These are phyloP conservation scores for Magnaporthiopsis incrustans DNA, from an alignment of 2,329 filamentous ascomycete species.

Conservation along the genomic window DNA sequence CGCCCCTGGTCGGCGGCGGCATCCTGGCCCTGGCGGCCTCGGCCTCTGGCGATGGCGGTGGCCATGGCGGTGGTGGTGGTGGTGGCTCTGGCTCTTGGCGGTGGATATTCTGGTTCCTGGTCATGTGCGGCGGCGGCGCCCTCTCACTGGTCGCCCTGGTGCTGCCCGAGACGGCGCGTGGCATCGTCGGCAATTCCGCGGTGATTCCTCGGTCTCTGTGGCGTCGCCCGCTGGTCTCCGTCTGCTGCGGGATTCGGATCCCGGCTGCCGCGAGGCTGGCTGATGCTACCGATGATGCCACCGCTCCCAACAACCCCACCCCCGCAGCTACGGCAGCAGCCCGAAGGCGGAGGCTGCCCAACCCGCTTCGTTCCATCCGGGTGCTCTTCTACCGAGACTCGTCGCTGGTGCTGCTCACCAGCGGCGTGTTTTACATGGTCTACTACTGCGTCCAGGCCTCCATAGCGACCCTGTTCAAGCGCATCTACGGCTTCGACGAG, in stretches of 20 bases:
- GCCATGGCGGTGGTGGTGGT: slow-evolving; percentile 13
- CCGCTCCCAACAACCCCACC: too few species aligned
- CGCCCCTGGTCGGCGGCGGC: slow-evolving; percentile 33
- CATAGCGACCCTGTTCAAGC: not conserved
- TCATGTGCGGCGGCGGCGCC: slow-evolving; percentile 30
- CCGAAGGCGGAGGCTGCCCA: slow-evolving; percentile 1
- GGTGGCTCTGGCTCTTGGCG: slow-evolving; percentile 37
- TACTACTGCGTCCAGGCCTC: slow-evolving; percentile 6
- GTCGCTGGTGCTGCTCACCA: not conserved
- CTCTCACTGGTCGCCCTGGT: slow-evolving; percentile 30
- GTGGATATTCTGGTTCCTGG: slow-evolving; percentile 49
- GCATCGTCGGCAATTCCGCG: slow-evolving; percentile 37
- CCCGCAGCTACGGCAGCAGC: too few species aligned
- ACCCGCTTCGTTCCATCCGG: not conserved
- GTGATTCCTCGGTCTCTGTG: slow-evolving; percentile 30
- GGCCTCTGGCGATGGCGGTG: too few species aligned
- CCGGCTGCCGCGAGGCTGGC: not conserved
- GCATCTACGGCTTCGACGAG: slow-evolving; percentile 2
- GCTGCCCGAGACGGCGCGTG: slow-evolving; percentile 45
- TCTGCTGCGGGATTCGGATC: not conserved
- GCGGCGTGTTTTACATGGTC: slow-evolving; percentile 2
- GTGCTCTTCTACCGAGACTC: slow-evolving; percentile 1
- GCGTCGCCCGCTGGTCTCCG: not conserved
- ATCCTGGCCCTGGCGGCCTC: not conserved
- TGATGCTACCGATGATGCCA: too few species aligned